Evolutionary conservation across 2,329 filamentous ascomycete species (phyloP), one percentile per base, ranked within the genome.

Genomic region (Curvularia verruculosa): DNA sequence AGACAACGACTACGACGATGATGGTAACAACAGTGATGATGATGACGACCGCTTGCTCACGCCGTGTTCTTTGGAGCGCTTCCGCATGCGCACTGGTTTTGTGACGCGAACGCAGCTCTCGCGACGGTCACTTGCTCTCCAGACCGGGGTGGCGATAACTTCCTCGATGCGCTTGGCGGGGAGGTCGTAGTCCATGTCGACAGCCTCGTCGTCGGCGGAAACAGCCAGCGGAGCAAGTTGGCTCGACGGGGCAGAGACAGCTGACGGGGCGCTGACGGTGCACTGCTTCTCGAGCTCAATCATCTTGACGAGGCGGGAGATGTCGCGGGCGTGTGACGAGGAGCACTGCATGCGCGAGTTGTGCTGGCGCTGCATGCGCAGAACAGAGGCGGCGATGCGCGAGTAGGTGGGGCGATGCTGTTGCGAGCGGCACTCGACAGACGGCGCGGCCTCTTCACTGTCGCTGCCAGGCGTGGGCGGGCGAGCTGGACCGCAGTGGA

Each of bases 201-300:
- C 64, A 54, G 62, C 71, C 61, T 76, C 74, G 59, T 75, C 73
- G 18, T 73, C 67, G 18, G 60, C 67, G 3, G 66, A 58, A 5
- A 31, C n/a, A 12, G 61, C 66, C 6, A 66, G 52, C 7, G 29
- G 51, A 4, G 53, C 18, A 19, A 43, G 49, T 24, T 49, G 29
- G 29, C 10, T 31, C 10, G 29, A 31, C 15, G 29, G 29, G 1
- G 29, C 29, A 15, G 29, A 31, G 10, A 12, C 10, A 1, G 29
- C 56, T n/a, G 53, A 26, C 26, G 59, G 49, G 3, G 61, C 7
- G 64, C 54, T 68, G 56, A 75, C 50, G 53, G 52, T 68, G 69
- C 79, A 81, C 56, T 81, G 79, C 56, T 80, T 75, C 47, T 74
- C 70, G 2, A 76, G 64, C 50, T 80, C 70, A 74, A 81, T 80